These are phyloP conservation scores for Claviceps humidiphila DNA, from an alignment of 2,329 filamentous ascomycete species.

Conservation along the genomic window DNA sequence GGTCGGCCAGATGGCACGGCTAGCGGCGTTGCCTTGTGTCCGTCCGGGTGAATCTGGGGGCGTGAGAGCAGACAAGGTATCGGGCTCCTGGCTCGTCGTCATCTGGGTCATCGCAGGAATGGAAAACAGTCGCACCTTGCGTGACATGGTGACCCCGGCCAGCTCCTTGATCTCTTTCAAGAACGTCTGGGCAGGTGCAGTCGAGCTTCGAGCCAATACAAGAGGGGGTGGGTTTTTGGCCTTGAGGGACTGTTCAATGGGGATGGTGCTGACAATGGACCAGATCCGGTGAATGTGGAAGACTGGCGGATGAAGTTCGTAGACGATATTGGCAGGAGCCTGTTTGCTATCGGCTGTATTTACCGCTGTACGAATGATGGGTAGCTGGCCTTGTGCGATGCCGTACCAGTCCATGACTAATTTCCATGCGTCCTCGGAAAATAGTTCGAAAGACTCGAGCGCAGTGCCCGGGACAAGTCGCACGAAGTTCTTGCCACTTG, in stretches of 20 bases:
- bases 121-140: conserved; percentile 68
- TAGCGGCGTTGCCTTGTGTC: conserved; percentile 11
- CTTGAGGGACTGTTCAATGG: conserved; percentile 45
- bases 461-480: conserved; percentile 58
- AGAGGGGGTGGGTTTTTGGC: conserved; percentile 48
- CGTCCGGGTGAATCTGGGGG: conserved; percentile 27
- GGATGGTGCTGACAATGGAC: conserved; percentile 42
- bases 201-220: conserved; percentile 57
- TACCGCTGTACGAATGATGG: conserved; percentile 65
- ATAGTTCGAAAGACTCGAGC: conserved; percentile 60
- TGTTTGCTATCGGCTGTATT: conserved; percentile 44
- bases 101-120: conserved; percentile 34
- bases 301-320: conserved; percentile 73
- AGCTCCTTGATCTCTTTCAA: conserved; percentile 58
- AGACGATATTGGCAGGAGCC: conserved; percentile 52
- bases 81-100: conserved; percentile 18
- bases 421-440: conserved; percentile 72
- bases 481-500: conserved; percentile 45
- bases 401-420: conserved; percentile 75
- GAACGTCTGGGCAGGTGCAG: conserved; percentile 60
- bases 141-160: conserved; percentile 51
- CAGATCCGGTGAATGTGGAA: conserved; percentile 75
- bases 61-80: conserved; percentile 22
- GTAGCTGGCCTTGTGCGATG: conserved; percentile 50
- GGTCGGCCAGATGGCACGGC: conserved; percentile 24